Percentiles rank a stretch among this genome's conserved stretches.
These are phyloP conservation scores for Trametes maxima DNA, from an alignment of 768 basidiomycete genomes.

Conservation along the genomic window DNA sequence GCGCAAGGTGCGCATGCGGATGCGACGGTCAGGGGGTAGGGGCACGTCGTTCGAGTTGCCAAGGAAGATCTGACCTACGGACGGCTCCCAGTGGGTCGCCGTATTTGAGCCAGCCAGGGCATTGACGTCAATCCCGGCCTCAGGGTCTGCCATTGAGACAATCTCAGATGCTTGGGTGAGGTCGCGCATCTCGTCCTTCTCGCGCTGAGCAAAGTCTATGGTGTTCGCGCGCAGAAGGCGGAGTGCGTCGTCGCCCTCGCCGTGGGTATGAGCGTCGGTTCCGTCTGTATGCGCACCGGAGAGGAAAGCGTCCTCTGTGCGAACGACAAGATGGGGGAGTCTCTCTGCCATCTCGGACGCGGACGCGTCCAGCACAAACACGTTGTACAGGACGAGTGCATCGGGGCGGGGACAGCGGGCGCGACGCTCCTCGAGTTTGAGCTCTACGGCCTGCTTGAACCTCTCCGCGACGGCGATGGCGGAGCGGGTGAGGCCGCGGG, in stretches of 20 bases:
- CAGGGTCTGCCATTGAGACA: slow-evolving; percentile 43
- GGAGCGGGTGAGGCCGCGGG: slow-evolving; percentile 56
- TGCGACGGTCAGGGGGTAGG: slow-evolving; percentile 26
- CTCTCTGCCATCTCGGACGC: slow-evolving; percentile 46
- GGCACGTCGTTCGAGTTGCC: slow-evolving; percentile 86
- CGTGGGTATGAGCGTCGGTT: slow-evolving; percentile 35
- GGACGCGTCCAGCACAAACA: slow-evolving; percentile 70
- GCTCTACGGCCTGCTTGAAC: slow-evolving; percentile 63
- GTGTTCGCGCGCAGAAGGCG: slow-evolving; percentile 49
- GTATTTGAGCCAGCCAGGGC: slow-evolving; percentile 38
- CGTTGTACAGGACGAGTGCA: slow-evolving; percentile 62
- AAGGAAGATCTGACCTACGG: slow-evolving; percentile 70
- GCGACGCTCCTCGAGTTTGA: slow-evolving; percentile 52
- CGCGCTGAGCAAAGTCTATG: slow-evolving; percentile 79
- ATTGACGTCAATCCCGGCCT: slow-evolving; percentile 15
- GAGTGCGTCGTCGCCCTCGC: slow-evolving; percentile 17
- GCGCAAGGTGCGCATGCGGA: slow-evolving; percentile 21
- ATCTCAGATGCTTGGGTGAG: slow-evolving; percentile 85
- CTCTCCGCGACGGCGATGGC: slow-evolving; percentile 64
- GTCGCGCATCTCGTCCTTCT: slow-evolving; percentile 89
- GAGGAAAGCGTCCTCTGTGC: slow-evolving; percentile 41
- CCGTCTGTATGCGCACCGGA: slow-evolving; percentile 38
- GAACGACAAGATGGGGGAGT: slow-evolving; percentile 56
- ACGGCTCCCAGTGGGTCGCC: slow-evolving; percentile 53
- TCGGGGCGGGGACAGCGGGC: slow-evolving; percentile 26